Evolutionary conservation across 768 basidiomycete genomes (phyloP).

Genomic region (Rhodotorula diobovata): DNA sequence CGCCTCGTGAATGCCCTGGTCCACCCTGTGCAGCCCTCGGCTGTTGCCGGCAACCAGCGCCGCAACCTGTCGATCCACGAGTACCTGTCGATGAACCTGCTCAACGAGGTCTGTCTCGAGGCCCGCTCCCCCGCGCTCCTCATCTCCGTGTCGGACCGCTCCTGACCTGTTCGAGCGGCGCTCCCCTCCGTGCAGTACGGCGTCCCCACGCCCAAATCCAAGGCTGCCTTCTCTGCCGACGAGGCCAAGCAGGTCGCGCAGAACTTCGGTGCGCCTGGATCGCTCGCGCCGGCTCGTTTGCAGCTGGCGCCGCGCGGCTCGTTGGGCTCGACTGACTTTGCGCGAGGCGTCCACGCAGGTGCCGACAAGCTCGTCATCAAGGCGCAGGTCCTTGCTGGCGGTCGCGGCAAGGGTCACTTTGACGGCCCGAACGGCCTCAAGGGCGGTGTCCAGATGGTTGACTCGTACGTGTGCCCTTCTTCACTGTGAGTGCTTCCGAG

Average conservation of each 20-base stretch:
- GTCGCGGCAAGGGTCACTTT: conserved; percentile 95
- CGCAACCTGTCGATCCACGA: conserved; percentile 75
- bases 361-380: conserved; percentile 84
- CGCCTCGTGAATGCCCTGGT: neutral
- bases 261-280: conserved; percentile 63
- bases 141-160: too few relatives aligned
- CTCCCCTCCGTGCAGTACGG: conserved; percentile 67
- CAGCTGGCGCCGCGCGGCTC: too few relatives aligned
- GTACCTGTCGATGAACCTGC: conserved; percentile 89
- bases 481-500: neutral
- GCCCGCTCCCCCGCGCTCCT: too few relatives aligned
- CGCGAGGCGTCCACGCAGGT: conserved; percentile 59
- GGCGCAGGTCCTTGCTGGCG: conserved; percentile 97
- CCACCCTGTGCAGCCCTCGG: neutral
- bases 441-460: conserved; percentile 92
- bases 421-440: conserved; percentile 75
- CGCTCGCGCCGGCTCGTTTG: neutral
- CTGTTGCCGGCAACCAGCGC: conserved; percentile 29
- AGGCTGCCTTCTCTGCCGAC: conserved; percentile 76
- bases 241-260: conserved; percentile 87
- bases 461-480: conserved; percentile 59
- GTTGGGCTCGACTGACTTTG: too few relatives aligned
- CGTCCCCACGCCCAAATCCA: conserved; percentile 86
- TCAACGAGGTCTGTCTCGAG: conserved; percentile 68
- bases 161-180: neutral